Evolutionary conservation across 1,284 basidiomycete genomes (phyloP), one percentile per base, ranked within the genome.

Genomic region (Athelia sp.): DNA sequence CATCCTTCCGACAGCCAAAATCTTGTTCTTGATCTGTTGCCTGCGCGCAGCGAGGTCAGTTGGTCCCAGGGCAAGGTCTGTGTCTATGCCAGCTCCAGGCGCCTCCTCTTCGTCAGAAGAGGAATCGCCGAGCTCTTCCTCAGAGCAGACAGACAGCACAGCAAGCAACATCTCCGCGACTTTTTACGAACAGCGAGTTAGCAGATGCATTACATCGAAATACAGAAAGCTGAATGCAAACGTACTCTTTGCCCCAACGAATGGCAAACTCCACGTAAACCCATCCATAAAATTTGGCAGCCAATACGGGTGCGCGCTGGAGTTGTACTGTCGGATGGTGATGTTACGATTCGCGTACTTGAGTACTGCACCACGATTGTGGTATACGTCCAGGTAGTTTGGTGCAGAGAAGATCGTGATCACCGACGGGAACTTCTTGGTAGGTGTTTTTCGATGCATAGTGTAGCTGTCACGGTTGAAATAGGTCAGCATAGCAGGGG

Each of bases 251-350:
- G 93, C 85, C 40, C 96, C 96, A 2, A 99, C 97, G 64, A 99
- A 99, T 0, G 96, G 97, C 57, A 99, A 71, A 76, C 90, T 93
- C 97, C 97, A 99, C 1, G 96, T 98, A 67, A 99, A 99, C 34
- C 92, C 96, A 65, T 99, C 93, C 90, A 98, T 98, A 61, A 98
- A 98, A 72, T 98, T 99, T 2, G 96, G 96, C 36, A 99, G 73
- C 84, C 86, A 89, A 62, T 84, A 88, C 2, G 96, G 97, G 66
- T 99, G 96, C 26, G 88, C 81, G 35, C 83, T 90, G 58, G 89
- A 90, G 69, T 99, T 98, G 76, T 93, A 99, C 69, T 98, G 96
- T 52, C 92, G 78, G 58, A 97, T 96, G 44, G 95, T 98, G 75
- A 99, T 97, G 54, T 95, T 96, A 72, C 94, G 96, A 70, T 95